Evolutionary conservation across 495 filamentous ascomycete species (phyloP).

Genomic region (Jackrogersella multiformis): DNA sequence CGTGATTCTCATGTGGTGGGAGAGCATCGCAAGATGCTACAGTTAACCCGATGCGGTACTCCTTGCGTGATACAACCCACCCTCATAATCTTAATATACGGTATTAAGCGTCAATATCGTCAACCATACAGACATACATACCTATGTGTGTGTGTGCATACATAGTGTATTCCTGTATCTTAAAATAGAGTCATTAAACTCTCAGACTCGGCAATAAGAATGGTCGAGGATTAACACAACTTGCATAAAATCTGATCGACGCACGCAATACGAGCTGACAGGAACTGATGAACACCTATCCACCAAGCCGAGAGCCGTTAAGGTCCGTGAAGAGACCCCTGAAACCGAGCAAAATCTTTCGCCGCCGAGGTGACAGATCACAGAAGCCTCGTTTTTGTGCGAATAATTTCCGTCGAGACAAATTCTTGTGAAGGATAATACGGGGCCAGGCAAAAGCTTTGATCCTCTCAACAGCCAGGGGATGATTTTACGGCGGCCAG

Average conservation of each 20-base stretch:
- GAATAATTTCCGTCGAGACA: slow-evolving; percentile 30
- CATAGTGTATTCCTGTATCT: slow-evolving; percentile 14
- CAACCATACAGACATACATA: neutral
- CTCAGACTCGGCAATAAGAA: slow-evolving; percentile 4
- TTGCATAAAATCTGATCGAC: slow-evolving; percentile 20
- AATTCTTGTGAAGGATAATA: slow-evolving; percentile 19
- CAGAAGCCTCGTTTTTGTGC: slow-evolving; percentile 34
- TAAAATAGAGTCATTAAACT: slow-evolving; percentile 30
- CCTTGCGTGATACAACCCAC: slow-evolving; percentile 35
- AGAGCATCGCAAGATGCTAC: slow-evolving; percentile 22
- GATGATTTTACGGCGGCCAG: slow-evolving; percentile 15
- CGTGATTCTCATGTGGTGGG: slow-evolving; percentile 30
- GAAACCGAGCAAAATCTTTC: slow-evolving; percentile 12
- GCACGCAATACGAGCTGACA: slow-evolving; percentile 33
- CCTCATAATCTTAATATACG: slow-evolving; percentile 7
- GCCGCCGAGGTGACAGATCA: slow-evolving; percentile 13
- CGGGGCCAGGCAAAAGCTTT: slow-evolving; percentile 12
- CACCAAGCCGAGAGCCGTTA: slow-evolving; percentile 15
- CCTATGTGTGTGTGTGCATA: neutral
- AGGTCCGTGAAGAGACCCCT: slow-evolving; percentile 7
- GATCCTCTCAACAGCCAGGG: slow-evolving; percentile 8
- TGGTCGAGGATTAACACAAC: slow-evolving; percentile 9
- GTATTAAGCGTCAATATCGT: slow-evolving; percentile 8
- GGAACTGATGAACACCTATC: slow-evolving; percentile 7
- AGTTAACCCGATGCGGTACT: slow-evolving; percentile 15